Evolutionary conservation across 1,139 yeast genomes (phyloP).

Genomic region (Magnusiomyces suaveolens): DNA sequence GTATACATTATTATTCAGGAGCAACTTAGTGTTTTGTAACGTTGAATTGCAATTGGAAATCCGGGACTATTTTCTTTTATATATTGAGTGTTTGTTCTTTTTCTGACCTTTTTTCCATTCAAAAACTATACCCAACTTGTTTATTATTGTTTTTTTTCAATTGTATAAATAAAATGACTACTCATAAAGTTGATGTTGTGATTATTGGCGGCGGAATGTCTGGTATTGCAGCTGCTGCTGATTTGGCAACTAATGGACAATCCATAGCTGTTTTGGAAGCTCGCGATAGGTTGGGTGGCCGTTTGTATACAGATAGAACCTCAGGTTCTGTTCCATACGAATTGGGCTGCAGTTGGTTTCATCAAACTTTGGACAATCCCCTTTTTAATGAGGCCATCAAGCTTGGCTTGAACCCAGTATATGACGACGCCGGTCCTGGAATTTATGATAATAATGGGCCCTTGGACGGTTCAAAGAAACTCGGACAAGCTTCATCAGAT

Average conservation of each 20-base stretch:
- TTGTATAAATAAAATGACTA: background rate
- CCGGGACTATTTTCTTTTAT: too few relatives aligned
- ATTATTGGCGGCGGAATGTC: constrained; percentile 79
- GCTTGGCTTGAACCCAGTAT: constrained; percentile 25
- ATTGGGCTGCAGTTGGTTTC: constrained; percentile 86
- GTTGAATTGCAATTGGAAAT: too few relatives aligned
- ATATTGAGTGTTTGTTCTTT: too few relatives aligned
- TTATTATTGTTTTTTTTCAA: background rate
- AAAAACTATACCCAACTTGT: too few relatives aligned
- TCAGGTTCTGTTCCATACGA: constrained; percentile 36
- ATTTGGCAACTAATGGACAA: constrained; percentile 39
- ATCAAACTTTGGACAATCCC: constrained; percentile 61
- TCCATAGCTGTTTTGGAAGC: constrained; percentile 48
- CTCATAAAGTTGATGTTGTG: constrained; percentile 17
- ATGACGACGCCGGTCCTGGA: constrained; percentile 40
- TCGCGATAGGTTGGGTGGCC: constrained; percentile 50
- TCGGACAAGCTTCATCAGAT: constrained; percentile 46
- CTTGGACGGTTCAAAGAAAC: constrained; percentile 29
- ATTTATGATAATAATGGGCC: constrained; percentile 31
- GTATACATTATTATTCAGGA: too few relatives aligned
- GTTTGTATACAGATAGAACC: constrained; percentile 24
- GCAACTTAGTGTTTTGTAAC: too few relatives aligned
- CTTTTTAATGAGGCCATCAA: constrained; percentile 30
- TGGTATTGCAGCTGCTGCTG: constrained; percentile 69
- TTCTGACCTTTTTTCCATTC: too few relatives aligned